These are phyloP conservation scores for Pseudozyma pruni DNA, from an alignment of 1,284 basidiomycete genomes.

Conservation along the genomic window DNA sequence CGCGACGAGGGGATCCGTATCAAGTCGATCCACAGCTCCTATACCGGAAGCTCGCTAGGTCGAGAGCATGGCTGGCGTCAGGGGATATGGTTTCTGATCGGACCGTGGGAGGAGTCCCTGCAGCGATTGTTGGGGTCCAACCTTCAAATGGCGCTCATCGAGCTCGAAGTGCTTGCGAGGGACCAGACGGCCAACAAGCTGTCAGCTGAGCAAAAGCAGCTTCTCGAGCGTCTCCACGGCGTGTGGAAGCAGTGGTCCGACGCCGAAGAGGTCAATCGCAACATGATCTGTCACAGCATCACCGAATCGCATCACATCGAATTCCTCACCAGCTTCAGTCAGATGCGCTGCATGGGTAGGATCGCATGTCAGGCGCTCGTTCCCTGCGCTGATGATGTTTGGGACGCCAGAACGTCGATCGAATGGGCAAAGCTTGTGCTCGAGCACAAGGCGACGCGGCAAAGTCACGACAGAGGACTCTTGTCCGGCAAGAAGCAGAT, in stretches of 20 bases:
- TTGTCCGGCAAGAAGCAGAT: constrained; percentile 34
- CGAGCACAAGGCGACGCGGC: constrained; percentile 33
- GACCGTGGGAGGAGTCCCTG: constrained; percentile 44
- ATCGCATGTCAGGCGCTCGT: constrained; percentile 39
- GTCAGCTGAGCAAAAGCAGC: constrained; percentile 26
- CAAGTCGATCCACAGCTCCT: constrained; percentile 39
- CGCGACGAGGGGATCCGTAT: constrained; percentile 39
- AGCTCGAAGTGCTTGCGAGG: constrained; percentile 37
- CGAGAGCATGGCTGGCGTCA: constrained; percentile 33
- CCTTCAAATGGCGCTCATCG: constrained; percentile 38
- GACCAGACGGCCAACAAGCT: constrained; percentile 32
- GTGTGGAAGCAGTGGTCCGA: constrained; percentile 49
- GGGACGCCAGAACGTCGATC: constrained; percentile 45
- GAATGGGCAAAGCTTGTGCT: constrained; percentile 42
- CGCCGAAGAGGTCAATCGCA: constrained; percentile 45
- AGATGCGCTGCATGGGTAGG: constrained; percentile 34
- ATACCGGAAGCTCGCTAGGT: constrained; percentile 37
- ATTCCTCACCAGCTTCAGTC: constrained; percentile 25
- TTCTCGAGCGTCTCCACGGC: constrained; percentile 33
- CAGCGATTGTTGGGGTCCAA: constrained; percentile 35
- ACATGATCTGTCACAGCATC: constrained; percentile 39
- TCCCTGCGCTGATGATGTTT: constrained; percentile 39
- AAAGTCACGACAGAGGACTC: constrained; percentile 16
- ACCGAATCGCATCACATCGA: constrained; percentile 47
- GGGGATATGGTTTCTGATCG: constrained; percentile 39